Percentiles rank a stretch among this genome's conserved stretches.
phyloP scores from a whole-genome alignment of 345 rosid genomes.

The Syzygium jambos region DNA sequence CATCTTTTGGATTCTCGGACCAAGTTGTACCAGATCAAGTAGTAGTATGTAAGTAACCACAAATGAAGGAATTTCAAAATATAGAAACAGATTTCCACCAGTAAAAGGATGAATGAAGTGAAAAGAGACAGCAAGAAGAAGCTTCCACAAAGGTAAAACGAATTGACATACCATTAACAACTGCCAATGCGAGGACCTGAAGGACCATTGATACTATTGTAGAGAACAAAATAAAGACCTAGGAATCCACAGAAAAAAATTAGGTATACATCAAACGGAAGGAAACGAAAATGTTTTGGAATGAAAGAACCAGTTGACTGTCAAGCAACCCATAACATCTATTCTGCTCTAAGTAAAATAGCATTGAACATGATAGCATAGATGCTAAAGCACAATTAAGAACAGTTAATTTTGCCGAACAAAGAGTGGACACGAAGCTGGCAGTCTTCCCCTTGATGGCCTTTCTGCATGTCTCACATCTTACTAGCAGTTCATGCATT shows the following conservation, averaged over 20 bases:
- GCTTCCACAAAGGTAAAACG: neutral
- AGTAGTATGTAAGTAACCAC: neutral
- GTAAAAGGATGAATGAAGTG: neutral
- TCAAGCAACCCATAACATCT: neutral
- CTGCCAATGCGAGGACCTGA: conserved; percentile 50
- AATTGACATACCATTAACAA: conserved; percentile 53
- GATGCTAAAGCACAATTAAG: neutral
- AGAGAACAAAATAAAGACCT: conserved; percentile 88
- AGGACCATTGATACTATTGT: conserved; percentile 39
- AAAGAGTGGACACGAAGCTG: neutral
- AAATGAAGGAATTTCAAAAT: neutral
- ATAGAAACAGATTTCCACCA: neutral
- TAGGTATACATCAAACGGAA: neutral
- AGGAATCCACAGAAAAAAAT: conserved; percentile 12
- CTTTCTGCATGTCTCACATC: neutral
- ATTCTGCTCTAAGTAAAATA: neutral
- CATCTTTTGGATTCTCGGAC: neutral
- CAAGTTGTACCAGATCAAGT: neutral
- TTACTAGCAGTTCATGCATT: neutral
- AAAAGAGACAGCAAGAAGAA: neutral
- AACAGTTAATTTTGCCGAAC: neutral
- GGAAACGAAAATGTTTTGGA: neutral
- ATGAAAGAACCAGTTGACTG: neutral
- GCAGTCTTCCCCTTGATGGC: neutral
- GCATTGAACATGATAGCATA: neutral